phyloP scores from a whole-genome alignment of 164 flowering plant species.

The Chimonanthus praecox region DNA sequence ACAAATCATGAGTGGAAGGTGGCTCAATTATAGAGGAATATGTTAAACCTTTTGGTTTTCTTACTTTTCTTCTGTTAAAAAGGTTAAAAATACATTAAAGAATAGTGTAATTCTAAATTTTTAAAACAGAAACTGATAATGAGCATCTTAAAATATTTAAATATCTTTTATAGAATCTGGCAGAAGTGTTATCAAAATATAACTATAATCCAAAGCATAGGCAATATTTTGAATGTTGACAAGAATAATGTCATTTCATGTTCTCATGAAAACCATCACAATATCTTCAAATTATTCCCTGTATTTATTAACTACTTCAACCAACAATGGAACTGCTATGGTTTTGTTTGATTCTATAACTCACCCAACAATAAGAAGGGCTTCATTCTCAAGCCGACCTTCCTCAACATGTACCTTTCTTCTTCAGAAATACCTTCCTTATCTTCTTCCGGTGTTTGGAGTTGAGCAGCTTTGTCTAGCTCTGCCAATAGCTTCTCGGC shows the following conservation, averaged over 20 bases:
- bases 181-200: no score
- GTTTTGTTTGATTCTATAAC: slow-evolving; percentile 14
- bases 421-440: slow-evolving; percentile 86
- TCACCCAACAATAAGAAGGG: slow-evolving; percentile 78
- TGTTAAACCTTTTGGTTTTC: no score
- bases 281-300: neutral
- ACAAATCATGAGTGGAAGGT: no score
- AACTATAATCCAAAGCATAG: neutral
- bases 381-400: slow-evolving; percentile 88
- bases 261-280: neutral
- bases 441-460: slow-evolving; percentile 44
- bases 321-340: neutral
- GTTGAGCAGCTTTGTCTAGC: slow-evolving; percentile 43
- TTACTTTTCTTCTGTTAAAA: no score
- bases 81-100: no score
- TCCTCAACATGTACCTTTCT: slow-evolving; percentile 89
- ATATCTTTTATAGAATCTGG: no score
- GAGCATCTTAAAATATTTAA: no score
- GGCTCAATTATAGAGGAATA: no score
- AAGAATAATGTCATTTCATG: neutral
- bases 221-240: neutral
- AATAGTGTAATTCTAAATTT: no score
- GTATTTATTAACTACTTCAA: neutral
- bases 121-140: no score
- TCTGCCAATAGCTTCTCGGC: slow-evolving; percentile 76